Evolutionary conservation across 164 flowering plant genomes (phyloP).

Genomic region (Umbellularia californica): DNA sequence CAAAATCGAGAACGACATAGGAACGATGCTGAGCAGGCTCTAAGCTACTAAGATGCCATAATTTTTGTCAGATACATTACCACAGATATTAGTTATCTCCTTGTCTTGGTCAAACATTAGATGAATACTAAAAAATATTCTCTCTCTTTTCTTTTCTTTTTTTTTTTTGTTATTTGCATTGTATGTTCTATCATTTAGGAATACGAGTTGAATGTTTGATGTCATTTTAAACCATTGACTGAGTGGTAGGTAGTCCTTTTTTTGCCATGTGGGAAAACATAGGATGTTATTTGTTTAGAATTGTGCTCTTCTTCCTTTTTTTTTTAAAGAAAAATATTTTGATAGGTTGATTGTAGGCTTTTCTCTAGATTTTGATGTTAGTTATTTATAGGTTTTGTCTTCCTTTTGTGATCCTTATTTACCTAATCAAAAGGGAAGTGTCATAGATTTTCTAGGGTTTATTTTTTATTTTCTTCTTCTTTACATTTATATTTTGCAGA

Average conservation of each 20-base stretch:
- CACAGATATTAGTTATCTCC: background rate
- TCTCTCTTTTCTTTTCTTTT: background rate
- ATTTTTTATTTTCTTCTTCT: constrained; percentile 25
- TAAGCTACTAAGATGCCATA: background rate
- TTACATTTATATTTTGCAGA: constrained; percentile 72
- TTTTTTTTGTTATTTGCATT: background rate
- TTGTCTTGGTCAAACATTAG: background rate
- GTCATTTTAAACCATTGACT: background rate
- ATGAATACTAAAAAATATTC: background rate
- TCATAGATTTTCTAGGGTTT: constrained; percentile 9
- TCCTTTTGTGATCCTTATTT: background rate
- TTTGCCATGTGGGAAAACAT: background rate
- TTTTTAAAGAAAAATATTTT: background rate
- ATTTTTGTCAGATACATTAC: background rate
- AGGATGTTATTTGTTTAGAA: constrained; percentile 3
- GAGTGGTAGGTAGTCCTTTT: background rate
- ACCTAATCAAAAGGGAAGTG: background rate
- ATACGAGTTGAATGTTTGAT: background rate
- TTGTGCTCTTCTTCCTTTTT: background rate
- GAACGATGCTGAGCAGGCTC: background rate
- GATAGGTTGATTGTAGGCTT: constrained; percentile 5
- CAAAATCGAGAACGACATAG: too few relatives aligned
- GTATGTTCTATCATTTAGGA: background rate
- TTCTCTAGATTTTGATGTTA: constrained; percentile 5
- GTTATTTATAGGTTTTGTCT: constrained; percentile 3